Evolutionary conservation across 1,139 yeast genomes (phyloP), one percentile per base, ranked within the genome.

Genomic region (Blastobotrys illinoisensis): DNA sequence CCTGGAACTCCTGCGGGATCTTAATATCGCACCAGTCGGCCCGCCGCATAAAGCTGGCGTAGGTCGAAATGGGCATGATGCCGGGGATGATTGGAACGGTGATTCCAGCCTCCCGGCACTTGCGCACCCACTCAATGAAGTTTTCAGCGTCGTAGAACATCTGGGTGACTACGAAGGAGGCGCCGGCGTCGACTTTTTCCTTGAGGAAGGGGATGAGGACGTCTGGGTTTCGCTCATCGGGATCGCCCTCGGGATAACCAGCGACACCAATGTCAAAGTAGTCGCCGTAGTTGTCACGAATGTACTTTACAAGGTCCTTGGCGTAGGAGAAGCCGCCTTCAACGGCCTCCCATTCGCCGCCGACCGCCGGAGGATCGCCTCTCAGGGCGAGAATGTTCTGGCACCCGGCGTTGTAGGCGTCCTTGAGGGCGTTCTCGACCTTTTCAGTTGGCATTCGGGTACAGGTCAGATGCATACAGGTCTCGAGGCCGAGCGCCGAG

Each of bases 191-290:
- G 61, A 89, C 82, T 68, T 93, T 93, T 63, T 88, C 91, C 69
- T 88, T 88, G 68, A 93, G 78, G 66, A 79, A 87, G 32, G 75
- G 74, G 62, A 90, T 75, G 52, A 88, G 76, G 56, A 75, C 70
- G 28, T 76, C 80, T n/a, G 72, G 71, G 59, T 82, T 81, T n/a
- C 74, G 70, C 66, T 88, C 96, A 67, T 89, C 97, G 3, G 95
- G 89, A 70, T 93, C 98, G n/a, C 99, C 99, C 66, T 93, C 97
- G 9, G 97, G 97, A 70, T 91, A 91, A 0, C 93, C 96, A 2
- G 96, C 97, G 3, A 90, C 97, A 51, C 96, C 96, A 59, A 90
- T 77, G 66, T 93, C 86, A 67, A 89, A 88, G 67, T 83, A 85
- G 67, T 85, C 85, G 19, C 89, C 96, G 67, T 88, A 80, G 52